Base-by-base conservation (phyloP, 345 rosid species). In the Bretschneidera sinensis region DNA sequence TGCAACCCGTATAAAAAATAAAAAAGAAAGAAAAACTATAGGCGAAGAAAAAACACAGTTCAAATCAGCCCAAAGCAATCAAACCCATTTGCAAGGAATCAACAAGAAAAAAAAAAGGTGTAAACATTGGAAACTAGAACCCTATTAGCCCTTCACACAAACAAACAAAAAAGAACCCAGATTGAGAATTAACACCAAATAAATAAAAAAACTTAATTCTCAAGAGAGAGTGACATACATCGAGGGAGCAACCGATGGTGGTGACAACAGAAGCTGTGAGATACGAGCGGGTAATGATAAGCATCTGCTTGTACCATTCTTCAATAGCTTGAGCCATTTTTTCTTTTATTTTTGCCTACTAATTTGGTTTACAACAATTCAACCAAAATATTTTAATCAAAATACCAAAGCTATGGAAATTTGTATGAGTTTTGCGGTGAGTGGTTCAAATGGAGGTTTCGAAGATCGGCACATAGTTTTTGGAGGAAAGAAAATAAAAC, bases 251-350 rank as follows among this genome's bases (percentile, higher is more conserved):
- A 24, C 99, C 98, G 53, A 91, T 87, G 24, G 95, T 91, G 81
- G 95, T 86, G 61, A 86, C 83, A 63, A 95, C 68, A 49, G 94
- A 91, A 23, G 98, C 98, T 0, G 98, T 95, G 72, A 95, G 95
- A 72, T 95, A 95, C 0, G 96, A 85, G 24, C 99, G 99, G 62
- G 99, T 95, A 63, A 95, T 86, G 28, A 91, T 72, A 5, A 98
- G 99, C 99, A 95, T 91, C 88, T 95, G 97, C 73, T 82, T 88
- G 63, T 91, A 95, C 99, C 99, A 95, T 74, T 95, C 99, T 69
- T 95, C 99, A 33, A 91, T 91, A 22, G 94, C 99, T 51, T 91
- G 98, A 60, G 99, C 99, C 99, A 95, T 91, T 17, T 34, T 51
- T 48, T n/a, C 18, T 39, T 14, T 39, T 31, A 4, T 9, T n/a